These are phyloP conservation scores for Pleurotus cornucopiae DNA, from an alignment of 768 basidiomycete species.

Conservation along the genomic window DNA sequence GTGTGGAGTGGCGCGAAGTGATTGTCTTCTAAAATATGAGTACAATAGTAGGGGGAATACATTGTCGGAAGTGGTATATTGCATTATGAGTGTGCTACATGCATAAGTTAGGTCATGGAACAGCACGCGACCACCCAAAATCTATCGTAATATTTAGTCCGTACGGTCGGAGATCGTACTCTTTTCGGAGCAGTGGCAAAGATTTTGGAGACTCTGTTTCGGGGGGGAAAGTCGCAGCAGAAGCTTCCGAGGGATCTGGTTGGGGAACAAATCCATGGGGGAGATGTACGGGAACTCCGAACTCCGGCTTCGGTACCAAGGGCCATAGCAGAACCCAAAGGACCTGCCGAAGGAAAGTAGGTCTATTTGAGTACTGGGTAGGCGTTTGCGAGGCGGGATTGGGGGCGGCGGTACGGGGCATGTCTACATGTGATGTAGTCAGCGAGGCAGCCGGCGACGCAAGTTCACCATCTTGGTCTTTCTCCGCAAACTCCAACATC, in stretches of 20 bases:
- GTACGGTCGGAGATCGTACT: constrained; percentile 70
- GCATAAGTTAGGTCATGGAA: background rate
- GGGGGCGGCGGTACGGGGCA: background rate
- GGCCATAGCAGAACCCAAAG: constrained; percentile 1
- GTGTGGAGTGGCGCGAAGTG: too few species aligned
- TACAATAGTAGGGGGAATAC: too few species aligned
- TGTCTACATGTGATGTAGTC: background rate
- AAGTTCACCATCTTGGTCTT: constrained; percentile 6
- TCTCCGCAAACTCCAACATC: constrained; percentile 10
- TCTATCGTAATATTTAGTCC: constrained; percentile 74
- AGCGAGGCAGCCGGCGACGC: constrained; percentile 9
- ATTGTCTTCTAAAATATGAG: too few species aligned
- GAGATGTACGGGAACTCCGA: background rate
- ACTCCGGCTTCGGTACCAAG: background rate
- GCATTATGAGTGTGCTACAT: background rate
- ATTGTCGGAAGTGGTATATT: background rate
- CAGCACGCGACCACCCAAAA: constrained; percentile 54
- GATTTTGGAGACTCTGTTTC: constrained; percentile 1
- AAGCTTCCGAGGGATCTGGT: background rate
- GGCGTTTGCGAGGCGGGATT: background rate
- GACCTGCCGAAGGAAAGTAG: background rate
- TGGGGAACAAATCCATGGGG: background rate
- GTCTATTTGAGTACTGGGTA: background rate
- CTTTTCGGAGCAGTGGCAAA: constrained; percentile 33
- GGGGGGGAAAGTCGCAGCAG: background rate